Conservation (phyloP, 2,329 filamentous ascomycete species). For the Albophoma yamanashiensis region DNA sequence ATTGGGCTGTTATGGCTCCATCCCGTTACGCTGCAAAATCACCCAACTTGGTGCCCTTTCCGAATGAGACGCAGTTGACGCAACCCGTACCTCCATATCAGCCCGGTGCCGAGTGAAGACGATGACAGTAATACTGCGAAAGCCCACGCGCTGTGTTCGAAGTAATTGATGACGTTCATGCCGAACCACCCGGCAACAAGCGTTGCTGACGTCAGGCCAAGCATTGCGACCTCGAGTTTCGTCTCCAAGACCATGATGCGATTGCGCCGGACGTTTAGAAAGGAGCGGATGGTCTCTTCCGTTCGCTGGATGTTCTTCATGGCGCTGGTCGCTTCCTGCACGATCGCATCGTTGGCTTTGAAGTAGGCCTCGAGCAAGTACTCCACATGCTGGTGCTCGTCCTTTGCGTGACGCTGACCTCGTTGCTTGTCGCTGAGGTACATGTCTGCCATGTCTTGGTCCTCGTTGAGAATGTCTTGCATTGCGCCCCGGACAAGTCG, state of each 20-base stretch:
- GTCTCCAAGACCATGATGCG: not conserved
- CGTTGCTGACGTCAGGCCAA: not conserved
- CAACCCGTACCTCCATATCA: not conserved
- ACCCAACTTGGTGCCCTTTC: not conserved
- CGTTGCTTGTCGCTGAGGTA: not conserved
- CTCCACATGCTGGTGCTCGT: not conserved
- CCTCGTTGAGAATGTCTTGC: not conserved
- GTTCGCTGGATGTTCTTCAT: not conserved
- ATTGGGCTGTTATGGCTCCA: not conserved
- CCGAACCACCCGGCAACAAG: not conserved
- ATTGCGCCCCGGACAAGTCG: not conserved
- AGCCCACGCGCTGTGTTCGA: not conserved
- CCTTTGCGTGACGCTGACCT: not conserved
- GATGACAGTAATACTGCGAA: not conserved
- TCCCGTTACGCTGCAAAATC: not conserved
- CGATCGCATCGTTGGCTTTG: not conserved
- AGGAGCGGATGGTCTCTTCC: not conserved
- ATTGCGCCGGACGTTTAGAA: not conserved
- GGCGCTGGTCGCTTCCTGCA: not conserved
- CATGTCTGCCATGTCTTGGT: not conserved
- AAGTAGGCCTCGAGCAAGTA: not conserved
- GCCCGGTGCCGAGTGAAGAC: not conserved
- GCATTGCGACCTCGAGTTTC: not conserved
- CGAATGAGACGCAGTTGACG: not conserved
- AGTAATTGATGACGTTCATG: not conserved